Conservation (phyloP, 805 yeast species). For the Tetrapisispora phaffii region DNA sequence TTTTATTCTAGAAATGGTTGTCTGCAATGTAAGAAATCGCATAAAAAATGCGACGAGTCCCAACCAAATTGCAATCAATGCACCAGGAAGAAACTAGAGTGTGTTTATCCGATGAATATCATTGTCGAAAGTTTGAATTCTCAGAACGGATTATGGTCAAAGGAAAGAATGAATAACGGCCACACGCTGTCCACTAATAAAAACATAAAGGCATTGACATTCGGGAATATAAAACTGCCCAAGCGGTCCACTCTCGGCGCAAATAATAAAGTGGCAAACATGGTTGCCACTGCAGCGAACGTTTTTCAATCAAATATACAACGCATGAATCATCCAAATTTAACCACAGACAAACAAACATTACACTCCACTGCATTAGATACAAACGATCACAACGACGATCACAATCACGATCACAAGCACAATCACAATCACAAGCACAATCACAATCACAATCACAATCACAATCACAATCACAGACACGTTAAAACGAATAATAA, state of each 20-base stretch:
- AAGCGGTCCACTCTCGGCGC: not conserved
- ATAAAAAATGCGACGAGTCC: conserved; percentile 9
- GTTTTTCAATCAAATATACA: not conserved
- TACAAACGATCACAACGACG: not conserved
- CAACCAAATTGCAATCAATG: conserved; percentile 8
- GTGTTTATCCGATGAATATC: conserved; percentile 6
- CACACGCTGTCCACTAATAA: not conserved
- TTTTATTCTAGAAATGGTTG: conserved; percentile 10
- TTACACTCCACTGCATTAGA: not conserved
- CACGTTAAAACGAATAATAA: not conserved
- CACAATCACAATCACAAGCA: not conserved
- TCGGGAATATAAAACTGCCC: not conserved
- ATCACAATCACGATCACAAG: too few relatives aligned
- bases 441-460: not conserved
- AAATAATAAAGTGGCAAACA: not conserved
- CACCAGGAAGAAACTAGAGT: conserved; percentile 1
- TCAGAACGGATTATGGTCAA: not conserved
- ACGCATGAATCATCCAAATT: not conserved
- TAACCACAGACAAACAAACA: too few relatives aligned
- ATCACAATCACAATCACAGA: not conserved
- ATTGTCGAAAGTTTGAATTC: conserved; percentile 2
- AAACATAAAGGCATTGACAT: not conserved
- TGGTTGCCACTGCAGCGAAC: not conserved
- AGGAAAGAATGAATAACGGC: not conserved
- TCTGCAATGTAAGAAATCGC: conserved; percentile 8